Percentiles rank a stretch among this genome's conserved stretches.
Evolutionary conservation across 805 yeast species (phyloP).

Genomic region (Suhomyces prunicola): DNA sequence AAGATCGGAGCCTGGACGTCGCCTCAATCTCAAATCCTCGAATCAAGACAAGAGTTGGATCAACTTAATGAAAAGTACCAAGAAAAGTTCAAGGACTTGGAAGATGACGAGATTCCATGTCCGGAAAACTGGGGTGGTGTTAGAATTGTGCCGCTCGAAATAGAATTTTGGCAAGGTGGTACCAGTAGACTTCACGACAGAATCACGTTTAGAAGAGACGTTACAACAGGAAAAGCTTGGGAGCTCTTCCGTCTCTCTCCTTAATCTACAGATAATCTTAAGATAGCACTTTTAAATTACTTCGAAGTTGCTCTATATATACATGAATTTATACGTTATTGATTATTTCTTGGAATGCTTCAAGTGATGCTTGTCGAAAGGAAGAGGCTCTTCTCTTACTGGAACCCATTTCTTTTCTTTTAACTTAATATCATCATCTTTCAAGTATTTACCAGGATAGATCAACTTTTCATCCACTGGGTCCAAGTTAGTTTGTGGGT

Average conservation of each 20-base stretch:
- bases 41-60: constrained; percentile 62
- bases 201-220: constrained; percentile 61
- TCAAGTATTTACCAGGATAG: constrained; percentile 68
- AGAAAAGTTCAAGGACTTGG: constrained; percentile 53
- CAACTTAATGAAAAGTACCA: constrained; percentile 44
- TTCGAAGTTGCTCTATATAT: constrained; percentile 2
- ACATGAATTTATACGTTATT: constrained; percentile 2
- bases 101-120: constrained; percentile 70
- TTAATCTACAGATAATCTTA: constrained; percentile 13
- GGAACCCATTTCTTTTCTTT: constrained; percentile 44
- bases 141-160: constrained; percentile 79
- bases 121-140: constrained; percentile 98
- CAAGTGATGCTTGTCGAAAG: constrained; percentile 28
- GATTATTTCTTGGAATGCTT: constrained; percentile 13
- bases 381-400: constrained; percentile 39
- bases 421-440: constrained; percentile 27
- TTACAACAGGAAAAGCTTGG: constrained; percentile 51
- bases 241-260: constrained; percentile 71
- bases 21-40: constrained; percentile 71
- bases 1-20: constrained; percentile 97
- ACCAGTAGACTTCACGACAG: constrained; percentile 88
- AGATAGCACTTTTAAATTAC: not conserved
- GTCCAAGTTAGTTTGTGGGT: constrained; percentile 45
- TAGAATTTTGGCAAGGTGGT: constrained; percentile 98
- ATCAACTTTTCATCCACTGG: constrained; percentile 60